Conservation (phyloP, 2,329 filamentous ascomycete species). For the Paecilomyces fulvus region DNA sequence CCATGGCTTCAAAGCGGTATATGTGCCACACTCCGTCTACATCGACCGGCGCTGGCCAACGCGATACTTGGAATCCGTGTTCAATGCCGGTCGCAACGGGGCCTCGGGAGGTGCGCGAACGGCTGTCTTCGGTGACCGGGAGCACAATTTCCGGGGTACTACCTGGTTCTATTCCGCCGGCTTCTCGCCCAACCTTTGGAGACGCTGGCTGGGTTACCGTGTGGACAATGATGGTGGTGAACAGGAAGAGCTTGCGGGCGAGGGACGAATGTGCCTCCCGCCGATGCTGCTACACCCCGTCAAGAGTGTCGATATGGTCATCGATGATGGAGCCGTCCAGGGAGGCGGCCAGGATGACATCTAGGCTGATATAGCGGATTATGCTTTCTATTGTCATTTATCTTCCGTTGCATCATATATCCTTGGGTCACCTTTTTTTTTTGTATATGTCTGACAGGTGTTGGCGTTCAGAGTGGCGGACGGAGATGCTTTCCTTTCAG, state of each 20-base stretch:
- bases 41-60: constrained; percentile 80
- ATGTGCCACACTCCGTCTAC: constrained; percentile 79
- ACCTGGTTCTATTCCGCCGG: constrained; percentile 88
- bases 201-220: constrained; percentile 74
- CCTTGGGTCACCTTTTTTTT: background rate
- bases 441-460: background rate
- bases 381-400: background rate
- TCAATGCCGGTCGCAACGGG: constrained; percentile 71
- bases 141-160: constrained; percentile 79
- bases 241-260: constrained; percentile 62
- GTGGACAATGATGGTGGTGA: constrained; percentile 73
- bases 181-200: constrained; percentile 74
- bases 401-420: background rate
- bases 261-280: constrained; percentile 83
- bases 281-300: constrained; percentile 80
- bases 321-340: constrained; percentile 21
- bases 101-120: constrained; percentile 64
- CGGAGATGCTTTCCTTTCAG: background rate
- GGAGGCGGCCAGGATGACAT: constrained; percentile 11
- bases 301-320: constrained; percentile 60
- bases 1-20: constrained; percentile 88
- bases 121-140: constrained; percentile 70
- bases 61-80: constrained; percentile 65
- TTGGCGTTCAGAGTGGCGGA: background rate
- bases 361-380: background rate